Percentiles rank a stretch among this genome's conserved stretches.
These are phyloP conservation scores for Cyclotella choctawhatcheeana DNA, from an alignment of 108 stramenopile genomes.

Conservation along the genomic window DNA sequence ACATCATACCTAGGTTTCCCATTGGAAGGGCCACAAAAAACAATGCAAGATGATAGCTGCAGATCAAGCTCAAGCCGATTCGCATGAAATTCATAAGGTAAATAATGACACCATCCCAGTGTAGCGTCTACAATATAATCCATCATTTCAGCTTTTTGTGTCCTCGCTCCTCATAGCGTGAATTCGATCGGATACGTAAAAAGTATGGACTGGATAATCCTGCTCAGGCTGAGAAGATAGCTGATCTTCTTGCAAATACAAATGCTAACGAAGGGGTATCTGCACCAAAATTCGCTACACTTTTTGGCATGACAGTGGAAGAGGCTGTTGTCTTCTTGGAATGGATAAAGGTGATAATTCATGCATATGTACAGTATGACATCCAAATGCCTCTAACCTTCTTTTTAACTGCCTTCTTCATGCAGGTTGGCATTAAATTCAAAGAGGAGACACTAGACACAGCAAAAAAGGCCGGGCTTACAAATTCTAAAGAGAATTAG, in stretches of 20 bases:
- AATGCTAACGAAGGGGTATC: slow-evolving; percentile 49
- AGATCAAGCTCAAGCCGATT: slow-evolving; percentile 57
- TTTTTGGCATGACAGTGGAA: slow-evolving; percentile 66
- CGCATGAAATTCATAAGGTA: slow-evolving; percentile 68
- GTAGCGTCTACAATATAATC: too few species aligned
- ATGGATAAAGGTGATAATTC: slow-evolving; percentile 81
- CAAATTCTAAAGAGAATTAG: background rate
- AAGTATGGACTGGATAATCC: slow-evolving; percentile 64
- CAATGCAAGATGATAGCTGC: slow-evolving; percentile 49
- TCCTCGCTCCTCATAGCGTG: too few species aligned
- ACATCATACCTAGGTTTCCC: too few species aligned
- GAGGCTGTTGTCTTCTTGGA: slow-evolving; percentile 83
- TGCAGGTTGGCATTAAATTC: slow-evolving; percentile 68
- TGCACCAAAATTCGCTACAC: slow-evolving; percentile 65
- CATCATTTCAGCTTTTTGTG: too few species aligned
- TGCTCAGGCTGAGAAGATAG: slow-evolving; percentile 60
- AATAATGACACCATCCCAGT: too few species aligned
- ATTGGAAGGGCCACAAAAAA: slow-evolving; percentile 63
- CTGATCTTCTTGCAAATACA: slow-evolving; percentile 51
- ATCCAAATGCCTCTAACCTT: too few species aligned
- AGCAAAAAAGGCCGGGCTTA: slow-evolving; percentile 63
- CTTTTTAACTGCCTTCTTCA: too few species aligned
- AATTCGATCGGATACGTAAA: slow-evolving; percentile 66
- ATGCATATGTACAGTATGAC: too few species aligned
- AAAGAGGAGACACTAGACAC: slow-evolving; percentile 68